Conservation (phyloP, 768 basidiomycete species). For the Vararia minispora region DNA sequence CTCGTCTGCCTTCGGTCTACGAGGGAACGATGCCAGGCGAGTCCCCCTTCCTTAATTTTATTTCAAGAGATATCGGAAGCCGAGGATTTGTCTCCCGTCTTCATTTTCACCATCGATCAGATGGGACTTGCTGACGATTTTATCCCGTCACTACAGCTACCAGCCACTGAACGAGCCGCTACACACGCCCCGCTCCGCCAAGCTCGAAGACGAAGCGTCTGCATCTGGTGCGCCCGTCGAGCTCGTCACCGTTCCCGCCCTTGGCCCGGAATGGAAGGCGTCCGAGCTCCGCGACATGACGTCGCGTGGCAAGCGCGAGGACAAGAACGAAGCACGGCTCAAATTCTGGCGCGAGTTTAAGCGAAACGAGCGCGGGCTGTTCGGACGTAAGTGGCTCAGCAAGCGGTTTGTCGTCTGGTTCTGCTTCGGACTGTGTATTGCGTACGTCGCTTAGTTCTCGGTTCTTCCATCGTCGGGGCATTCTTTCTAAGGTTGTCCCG, state of each 20-base stretch:
- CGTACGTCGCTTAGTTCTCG: conserved; percentile 28
- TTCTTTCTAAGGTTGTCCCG: not conserved
- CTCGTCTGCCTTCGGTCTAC: conserved; percentile 44
- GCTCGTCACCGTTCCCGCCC: conserved; percentile 83
- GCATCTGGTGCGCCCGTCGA: conserved; percentile 53
- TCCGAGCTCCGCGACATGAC: conserved; percentile 71
- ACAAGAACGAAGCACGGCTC: conserved; percentile 38
- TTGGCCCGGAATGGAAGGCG: conserved; percentile 85
- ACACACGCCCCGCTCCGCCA: conserved; percentile 12
- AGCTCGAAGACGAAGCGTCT: conserved; percentile 28
- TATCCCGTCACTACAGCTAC: conserved; percentile 11
- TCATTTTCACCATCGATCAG: conserved; percentile 12
- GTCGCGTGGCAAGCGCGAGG: conserved; percentile 55
- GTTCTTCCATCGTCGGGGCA: conserved; percentile 1
- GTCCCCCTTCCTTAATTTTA: conserved; percentile 14
- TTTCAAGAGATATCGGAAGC: not conserved
- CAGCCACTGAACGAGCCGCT: conserved; percentile 8
- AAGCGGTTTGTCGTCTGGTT: conserved; percentile 59
- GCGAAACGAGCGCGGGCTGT: conserved; percentile 69
- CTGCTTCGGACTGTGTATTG: conserved; percentile 47
- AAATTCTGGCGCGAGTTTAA: conserved; percentile 68
- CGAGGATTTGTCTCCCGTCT: conserved; percentile 17
- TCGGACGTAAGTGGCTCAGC: conserved; percentile 64
- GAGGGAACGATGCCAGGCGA: conserved; percentile 33
- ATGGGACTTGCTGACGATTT: not conserved